Evolutionary conservation across 108 stramenopile genomes (phyloP).

Genomic region (Nitzschia sp.): DNA sequence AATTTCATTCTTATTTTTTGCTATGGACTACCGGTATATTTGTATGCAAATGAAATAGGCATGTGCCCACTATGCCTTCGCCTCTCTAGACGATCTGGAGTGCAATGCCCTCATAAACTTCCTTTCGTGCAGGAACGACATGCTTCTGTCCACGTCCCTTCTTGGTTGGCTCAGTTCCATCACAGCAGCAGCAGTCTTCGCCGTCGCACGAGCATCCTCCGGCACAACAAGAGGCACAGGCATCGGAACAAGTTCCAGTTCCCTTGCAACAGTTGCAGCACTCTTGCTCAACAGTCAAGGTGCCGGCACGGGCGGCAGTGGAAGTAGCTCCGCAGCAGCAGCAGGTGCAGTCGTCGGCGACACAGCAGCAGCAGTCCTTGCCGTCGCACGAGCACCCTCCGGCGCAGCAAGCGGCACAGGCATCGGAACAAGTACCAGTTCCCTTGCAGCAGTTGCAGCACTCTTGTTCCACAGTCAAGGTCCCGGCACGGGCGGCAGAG

Average conservation of each 20-base stretch:
- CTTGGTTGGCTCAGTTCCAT: background rate
- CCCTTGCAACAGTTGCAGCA: conserved; percentile 42
- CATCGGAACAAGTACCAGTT: conserved; percentile 16
- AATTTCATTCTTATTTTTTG: too few relatives aligned
- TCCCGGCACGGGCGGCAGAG: conserved; percentile 14
- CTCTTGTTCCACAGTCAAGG: conserved; percentile 15
- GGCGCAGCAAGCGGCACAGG: conserved; percentile 13
- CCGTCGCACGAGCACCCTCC: conserved; percentile 1
- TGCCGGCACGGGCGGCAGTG: conserved; percentile 6
- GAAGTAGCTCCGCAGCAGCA: conserved; percentile 33
- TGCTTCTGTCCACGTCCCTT: conserved; percentile 21
- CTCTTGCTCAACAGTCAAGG: conserved; percentile 5
- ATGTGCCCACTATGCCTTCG: background rate
- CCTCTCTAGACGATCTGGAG: conserved; percentile 34
- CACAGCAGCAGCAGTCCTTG: background rate
- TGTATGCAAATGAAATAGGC: too few relatives aligned
- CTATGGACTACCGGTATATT: too few relatives aligned
- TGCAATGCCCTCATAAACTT: conserved; percentile 37
- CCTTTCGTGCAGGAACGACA: conserved; percentile 12
- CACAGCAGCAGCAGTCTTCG: conserved; percentile 1
- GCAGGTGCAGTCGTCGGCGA: conserved; percentile 18
- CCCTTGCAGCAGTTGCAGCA: conserved; percentile 40
- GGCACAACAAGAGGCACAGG: conserved; percentile 17
- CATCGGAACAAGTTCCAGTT: conserved; percentile 15
- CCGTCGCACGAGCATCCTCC: conserved; percentile 7